These are phyloP conservation scores for Vanrija sp. DNA, from an alignment of 1,284 basidiomycete species.

Conservation along the genomic window DNA sequence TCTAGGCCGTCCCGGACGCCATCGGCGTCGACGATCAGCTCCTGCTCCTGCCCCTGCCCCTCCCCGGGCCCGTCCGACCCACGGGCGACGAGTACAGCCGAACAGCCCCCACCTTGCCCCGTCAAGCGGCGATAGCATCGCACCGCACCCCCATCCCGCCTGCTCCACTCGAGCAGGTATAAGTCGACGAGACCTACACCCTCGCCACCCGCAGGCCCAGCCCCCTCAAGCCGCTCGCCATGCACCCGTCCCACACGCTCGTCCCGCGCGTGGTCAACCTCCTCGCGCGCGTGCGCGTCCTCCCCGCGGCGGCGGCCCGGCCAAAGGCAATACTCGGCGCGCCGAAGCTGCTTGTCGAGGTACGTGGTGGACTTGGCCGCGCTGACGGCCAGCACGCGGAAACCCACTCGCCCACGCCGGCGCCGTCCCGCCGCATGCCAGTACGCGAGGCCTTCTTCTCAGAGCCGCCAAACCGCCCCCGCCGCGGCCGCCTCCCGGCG, in stretches of 20 bases:
- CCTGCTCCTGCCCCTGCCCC: no score
- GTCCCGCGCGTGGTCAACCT: conserved; percentile 14
- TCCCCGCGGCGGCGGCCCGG: neutral
- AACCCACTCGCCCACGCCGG: conserved; percentile 1
- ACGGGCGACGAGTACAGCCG: no score
- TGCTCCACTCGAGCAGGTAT: no score
- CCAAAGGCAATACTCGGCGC: neutral
- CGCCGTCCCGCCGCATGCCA: neutral
- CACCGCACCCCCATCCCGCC: no score
- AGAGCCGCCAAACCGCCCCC: no score
- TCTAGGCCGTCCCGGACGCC: no score
- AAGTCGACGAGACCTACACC: no score
- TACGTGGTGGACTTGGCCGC: neutral
- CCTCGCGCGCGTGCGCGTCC: conserved; percentile 5
- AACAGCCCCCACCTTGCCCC: no score
- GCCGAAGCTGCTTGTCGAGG: neutral
- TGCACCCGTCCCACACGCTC: conserved; percentile 18
- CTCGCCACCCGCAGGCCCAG: neutral
- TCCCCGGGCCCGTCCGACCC: no score
- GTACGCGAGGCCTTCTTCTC: neutral
- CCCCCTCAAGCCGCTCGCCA: no score
- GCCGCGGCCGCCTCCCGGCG: conserved; percentile 3
- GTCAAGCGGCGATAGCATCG: no score
- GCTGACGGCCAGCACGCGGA: conserved; percentile 5
- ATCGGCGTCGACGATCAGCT: no score